Evolutionary conservation across 306 rosid genomes (phyloP).

Genomic region (Vigna angularis): DNA sequence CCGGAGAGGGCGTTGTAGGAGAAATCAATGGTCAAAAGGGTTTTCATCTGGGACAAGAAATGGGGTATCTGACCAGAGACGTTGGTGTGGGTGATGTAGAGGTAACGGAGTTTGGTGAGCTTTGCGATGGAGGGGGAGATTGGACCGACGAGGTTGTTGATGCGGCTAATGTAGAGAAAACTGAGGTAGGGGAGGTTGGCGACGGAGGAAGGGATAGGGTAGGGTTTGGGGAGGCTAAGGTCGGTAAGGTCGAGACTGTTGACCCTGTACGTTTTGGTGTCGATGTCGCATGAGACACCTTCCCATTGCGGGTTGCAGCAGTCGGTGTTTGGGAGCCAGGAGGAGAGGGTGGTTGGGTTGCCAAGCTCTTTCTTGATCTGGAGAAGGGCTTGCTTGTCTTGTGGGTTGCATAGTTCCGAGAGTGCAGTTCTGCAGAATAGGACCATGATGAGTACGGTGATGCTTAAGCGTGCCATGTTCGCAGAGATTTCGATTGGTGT

Average conservation of each 20-base stretch:
- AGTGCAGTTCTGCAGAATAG: background rate
- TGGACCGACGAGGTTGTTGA: conserved; percentile 36
- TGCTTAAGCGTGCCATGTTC: background rate
- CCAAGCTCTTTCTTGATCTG: conserved; percentile 35
- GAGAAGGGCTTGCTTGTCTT: conserved; percentile 39
- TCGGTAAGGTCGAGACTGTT: background rate
- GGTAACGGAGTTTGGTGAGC: conserved; percentile 21
- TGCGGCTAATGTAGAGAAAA: background rate
- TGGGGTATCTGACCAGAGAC: conserved; percentile 37
- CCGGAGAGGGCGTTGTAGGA: conserved; percentile 45
- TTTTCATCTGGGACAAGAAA: conserved; percentile 34
- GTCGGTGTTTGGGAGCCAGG: conserved; percentile 36
- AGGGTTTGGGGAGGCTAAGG: conserved; percentile 12
- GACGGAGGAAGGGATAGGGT: conserved; percentile 21
- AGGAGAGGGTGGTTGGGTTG: conserved; percentile 41
- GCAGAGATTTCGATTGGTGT: background rate
- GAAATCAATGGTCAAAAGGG: conserved; percentile 33
- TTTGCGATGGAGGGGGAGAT: background rate
- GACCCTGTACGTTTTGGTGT: conserved; percentile 43
- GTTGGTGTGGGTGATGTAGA: conserved; percentile 27
- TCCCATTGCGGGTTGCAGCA: conserved; percentile 39
- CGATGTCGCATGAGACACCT: conserved; percentile 39
- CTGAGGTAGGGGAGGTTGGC: background rate
- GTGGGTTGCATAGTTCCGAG: conserved; percentile 39
- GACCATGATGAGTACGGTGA: background rate